A percentile compares a stretch with the other conserved stretches of the same genome.
phyloP scores from a whole-genome alignment of 2,329 filamentous ascomycete genomes.

The Rhynchosporium secalis region DNA sequence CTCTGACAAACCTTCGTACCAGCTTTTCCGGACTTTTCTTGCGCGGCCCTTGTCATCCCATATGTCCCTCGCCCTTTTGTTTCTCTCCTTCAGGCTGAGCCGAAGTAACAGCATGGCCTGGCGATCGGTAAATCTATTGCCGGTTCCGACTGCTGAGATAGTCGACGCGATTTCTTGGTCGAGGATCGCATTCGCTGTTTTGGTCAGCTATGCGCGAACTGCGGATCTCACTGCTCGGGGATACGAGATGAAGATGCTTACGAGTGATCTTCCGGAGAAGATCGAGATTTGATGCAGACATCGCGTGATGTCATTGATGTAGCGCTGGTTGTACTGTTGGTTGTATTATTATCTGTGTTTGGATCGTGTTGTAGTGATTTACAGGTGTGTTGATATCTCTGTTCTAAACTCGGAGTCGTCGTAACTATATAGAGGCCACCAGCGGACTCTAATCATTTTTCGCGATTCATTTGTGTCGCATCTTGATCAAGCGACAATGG shows the following conservation, averaged over 20 bases:
- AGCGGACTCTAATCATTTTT: too few species aligned
- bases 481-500: too few species aligned
- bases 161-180: not conserved
- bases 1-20: not conserved
- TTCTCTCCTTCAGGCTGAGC: not conserved
- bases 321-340: not conserved
- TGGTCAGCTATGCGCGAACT: not conserved
- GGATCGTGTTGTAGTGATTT: not conserved
- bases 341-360: not conserved
- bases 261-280: not conserved
- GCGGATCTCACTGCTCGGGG: too few species aligned
- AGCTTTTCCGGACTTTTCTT: not conserved
- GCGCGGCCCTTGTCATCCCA: not conserved
- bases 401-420: too few species aligned
- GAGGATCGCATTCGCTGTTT: not conserved
- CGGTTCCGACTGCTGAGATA: not conserved
- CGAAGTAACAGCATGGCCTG: not conserved
- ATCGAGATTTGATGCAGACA: not conserved
- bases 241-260: not conserved
- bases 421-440: too few species aligned
- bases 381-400: too few species aligned
- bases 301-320: not conserved
- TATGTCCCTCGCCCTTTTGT: not conserved
- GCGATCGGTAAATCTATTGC: not conserved
- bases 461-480: too few species aligned